Evolutionary conservation across 768 basidiomycete genomes (phyloP).

Genomic region (Zangia roseola): DNA sequence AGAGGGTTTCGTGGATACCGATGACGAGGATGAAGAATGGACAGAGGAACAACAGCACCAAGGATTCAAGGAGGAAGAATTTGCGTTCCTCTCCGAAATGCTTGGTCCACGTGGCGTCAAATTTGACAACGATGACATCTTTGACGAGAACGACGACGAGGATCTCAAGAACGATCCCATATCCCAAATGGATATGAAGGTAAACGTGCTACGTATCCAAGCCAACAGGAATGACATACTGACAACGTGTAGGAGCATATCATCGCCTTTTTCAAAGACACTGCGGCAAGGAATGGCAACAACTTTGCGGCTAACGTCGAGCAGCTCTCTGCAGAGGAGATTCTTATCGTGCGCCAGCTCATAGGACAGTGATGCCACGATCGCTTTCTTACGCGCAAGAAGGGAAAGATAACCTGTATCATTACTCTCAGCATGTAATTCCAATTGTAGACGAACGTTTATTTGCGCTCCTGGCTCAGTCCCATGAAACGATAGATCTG

Average conservation of each 20-base stretch:
- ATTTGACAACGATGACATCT: constrained; percentile 76
- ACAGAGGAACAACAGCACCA: constrained; percentile 70
- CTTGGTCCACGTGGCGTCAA: constrained; percentile 70
- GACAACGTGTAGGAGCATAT: constrained; percentile 54
- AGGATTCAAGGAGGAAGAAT: constrained; percentile 67
- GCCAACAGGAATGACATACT: constrained; percentile 17
- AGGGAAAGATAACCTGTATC: no score
- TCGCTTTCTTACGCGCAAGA: no score
- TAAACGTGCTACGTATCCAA: constrained; percentile 23
- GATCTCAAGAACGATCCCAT: constrained; percentile 86
- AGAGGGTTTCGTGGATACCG: constrained; percentile 63
- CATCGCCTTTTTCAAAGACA: constrained; percentile 67
- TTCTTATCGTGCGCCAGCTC: constrained; percentile 56
- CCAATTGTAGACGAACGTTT: not conserved
- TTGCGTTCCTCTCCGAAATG: constrained; percentile 82
- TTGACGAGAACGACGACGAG: constrained; percentile 77
- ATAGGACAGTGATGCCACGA: constrained; percentile 29
- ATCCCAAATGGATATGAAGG: constrained; percentile 80
- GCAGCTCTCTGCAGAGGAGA: constrained; percentile 70
- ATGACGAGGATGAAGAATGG: constrained; percentile 95
- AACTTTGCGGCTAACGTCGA: constrained; percentile 64
- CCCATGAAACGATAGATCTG: not conserved
- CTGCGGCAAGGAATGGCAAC: constrained; percentile 57
- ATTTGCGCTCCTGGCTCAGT: not conserved
- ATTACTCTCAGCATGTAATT: no score